Conservation (phyloP, 2,329 filamentous ascomycete genomes). For the Cordyceps tenuipes region DNA sequence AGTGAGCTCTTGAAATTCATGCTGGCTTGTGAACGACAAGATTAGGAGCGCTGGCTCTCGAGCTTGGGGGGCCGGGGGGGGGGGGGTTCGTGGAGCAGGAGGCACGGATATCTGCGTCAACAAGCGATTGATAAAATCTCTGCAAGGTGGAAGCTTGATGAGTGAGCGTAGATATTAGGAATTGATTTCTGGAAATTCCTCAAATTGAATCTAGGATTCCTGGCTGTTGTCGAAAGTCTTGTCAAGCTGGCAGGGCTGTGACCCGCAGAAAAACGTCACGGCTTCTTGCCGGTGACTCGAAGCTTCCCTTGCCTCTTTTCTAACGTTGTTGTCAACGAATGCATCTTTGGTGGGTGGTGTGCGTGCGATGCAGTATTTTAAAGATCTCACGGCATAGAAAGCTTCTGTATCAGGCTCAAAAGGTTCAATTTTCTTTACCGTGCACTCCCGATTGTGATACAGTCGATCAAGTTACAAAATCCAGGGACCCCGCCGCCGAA, state of each 20-base stretch:
- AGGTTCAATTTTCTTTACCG: neutral
- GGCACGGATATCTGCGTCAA: neutral
- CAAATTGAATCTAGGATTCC: neutral
- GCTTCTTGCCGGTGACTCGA: slow-evolving; percentile 7
- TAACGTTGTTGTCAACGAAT: neutral
- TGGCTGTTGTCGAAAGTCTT: neutral
- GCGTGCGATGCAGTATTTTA: neutral
- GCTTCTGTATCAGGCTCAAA: too few relatives aligned
- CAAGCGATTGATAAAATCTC: neutral
- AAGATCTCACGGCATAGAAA: neutral
- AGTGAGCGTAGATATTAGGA: neutral
- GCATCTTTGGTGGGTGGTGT: neutral
- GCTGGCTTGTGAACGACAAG: neutral
- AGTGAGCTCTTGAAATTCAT: too few relatives aligned
- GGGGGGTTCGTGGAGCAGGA: too few relatives aligned
- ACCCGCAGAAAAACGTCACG: slow-evolving; percentile 9
- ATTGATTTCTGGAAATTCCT: neutral
- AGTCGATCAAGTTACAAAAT: neutral
- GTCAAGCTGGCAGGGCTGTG: neutral
- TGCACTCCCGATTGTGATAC: neutral
- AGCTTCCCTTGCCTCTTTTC: neutral
- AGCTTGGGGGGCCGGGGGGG: too few relatives aligned
- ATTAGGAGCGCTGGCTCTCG: too few relatives aligned
- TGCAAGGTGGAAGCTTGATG: neutral
- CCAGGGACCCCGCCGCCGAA: neutral